Conservation (phyloP, 2,329 filamentous ascomycete genomes). For the Fusarium nanum region DNA sequence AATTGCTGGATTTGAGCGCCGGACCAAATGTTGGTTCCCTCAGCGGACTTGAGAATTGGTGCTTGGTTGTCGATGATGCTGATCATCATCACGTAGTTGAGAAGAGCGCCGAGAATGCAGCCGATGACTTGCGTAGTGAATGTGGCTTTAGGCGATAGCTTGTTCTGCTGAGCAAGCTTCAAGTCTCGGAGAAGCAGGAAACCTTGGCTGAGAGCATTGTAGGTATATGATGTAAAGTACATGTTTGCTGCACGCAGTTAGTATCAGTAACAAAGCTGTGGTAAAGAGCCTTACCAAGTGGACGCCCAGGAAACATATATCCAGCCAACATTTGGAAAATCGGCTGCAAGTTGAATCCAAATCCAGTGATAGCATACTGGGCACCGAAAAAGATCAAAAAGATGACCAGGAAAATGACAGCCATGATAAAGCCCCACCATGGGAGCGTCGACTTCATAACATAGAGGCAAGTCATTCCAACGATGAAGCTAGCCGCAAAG, state of each 20-base stretch:
- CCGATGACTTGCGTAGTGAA: constrained; percentile 63
- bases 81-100: constrained; percentile 67
- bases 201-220: constrained; percentile 17
- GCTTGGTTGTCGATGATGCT: constrained; percentile 62
- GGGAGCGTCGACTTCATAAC: constrained; percentile 41
- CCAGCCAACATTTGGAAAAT: constrained; percentile 35
- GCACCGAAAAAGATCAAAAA: constrained; percentile 57
- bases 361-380: constrained; percentile 29
- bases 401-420: constrained; percentile 50
- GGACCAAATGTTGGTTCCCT: constrained; percentile 64
- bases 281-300: constrained; percentile 6
- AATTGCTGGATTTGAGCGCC: constrained; percentile 62
- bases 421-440: constrained; percentile 57
- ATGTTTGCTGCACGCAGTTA: constrained; percentile 16
- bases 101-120: constrained; percentile 63
- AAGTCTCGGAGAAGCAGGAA: constrained; percentile 16
- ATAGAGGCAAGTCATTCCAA: constrained; percentile 40
- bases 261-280: too few species aligned
- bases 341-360: constrained; percentile 16
- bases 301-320: constrained; percentile 27
- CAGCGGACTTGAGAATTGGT: constrained; percentile 57
- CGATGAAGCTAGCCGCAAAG: not conserved
- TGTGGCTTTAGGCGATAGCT: constrained; percentile 23
- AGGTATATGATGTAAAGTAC: constrained; percentile 33
- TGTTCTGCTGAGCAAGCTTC: constrained; percentile 29